phyloP scores from a whole-genome alignment of 495 filamentous ascomycete genomes.

The Lophiostoma macrostomum region DNA sequence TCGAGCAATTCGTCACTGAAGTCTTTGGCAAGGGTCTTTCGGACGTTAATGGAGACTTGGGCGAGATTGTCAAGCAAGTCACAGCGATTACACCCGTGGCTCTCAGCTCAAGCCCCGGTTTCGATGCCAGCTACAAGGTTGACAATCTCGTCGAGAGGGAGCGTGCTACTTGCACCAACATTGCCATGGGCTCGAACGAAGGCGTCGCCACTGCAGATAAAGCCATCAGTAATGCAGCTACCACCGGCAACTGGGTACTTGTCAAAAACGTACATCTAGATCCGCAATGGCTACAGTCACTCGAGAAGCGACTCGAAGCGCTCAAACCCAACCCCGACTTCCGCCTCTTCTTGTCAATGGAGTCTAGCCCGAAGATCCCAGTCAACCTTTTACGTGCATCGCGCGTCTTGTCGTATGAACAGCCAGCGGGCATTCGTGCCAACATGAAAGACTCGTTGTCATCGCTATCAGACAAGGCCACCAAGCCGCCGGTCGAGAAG shows the following conservation, averaged over 20 bases:
- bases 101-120: slow-evolving; percentile 89
- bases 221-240: slow-evolving; percentile 88
- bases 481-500: slow-evolving; percentile 84
- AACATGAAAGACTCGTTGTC: slow-evolving; percentile 99
- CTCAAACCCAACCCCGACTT: slow-evolving; percentile 94
- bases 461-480: slow-evolving; percentile 70
- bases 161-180: slow-evolving; percentile 81
- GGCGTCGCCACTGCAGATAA: slow-evolving; percentile 89
- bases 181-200: slow-evolving; percentile 98
- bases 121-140: slow-evolving; percentile 98
- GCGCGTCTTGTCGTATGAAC: slow-evolving; percentile 94
- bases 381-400: slow-evolving; percentile 93
- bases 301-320: slow-evolving; percentile 93
- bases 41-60: slow-evolving; percentile 77
- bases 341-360: slow-evolving; percentile 95
- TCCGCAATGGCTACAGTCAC: slow-evolving; percentile 89
- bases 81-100: slow-evolving; percentile 81
- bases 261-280: slow-evolving; percentile 99
- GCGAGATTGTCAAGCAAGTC: slow-evolving; percentile 80
- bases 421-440: slow-evolving; percentile 90
- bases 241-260: slow-evolving; percentile 90
- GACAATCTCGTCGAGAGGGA: slow-evolving; percentile 86
- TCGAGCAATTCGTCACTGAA: slow-evolving; percentile 81
- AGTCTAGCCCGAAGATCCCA: slow-evolving; percentile 92
- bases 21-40: slow-evolving; percentile 85